phyloP scores from a whole-genome alignment of 176 grass and related monocot genomes.

The Aegilops tauschii region DNA sequence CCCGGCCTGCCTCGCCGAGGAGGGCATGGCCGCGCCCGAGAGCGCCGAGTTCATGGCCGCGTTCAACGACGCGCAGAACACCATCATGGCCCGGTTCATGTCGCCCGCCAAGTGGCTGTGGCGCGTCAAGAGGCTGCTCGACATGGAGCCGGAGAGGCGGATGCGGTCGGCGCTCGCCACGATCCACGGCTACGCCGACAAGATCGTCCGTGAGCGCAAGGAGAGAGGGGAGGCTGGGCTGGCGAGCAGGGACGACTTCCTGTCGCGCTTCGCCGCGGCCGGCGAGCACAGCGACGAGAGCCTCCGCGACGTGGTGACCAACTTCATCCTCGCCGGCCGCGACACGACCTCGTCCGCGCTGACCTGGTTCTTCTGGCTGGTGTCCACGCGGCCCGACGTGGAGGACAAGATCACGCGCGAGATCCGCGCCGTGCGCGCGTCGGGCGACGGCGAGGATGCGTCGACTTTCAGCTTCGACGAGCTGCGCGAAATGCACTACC shows the following conservation, averaged over 20 bases:
- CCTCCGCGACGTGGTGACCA: conserved; percentile 62
- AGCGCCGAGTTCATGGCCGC: conserved; percentile 43
- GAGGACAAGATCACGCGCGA: conserved; percentile 52
- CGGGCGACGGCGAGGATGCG: neutral
- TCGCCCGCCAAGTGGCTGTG: conserved; percentile 13
- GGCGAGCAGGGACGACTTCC: conserved; percentile 36
- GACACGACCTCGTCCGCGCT: conserved; percentile 75
- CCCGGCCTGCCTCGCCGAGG: conserved; percentile 43
- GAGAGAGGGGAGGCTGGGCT: neutral
- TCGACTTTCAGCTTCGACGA: conserved; percentile 46
- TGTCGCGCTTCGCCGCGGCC: conserved; percentile 52
- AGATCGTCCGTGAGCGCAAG: conserved; percentile 35
- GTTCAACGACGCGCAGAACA: conserved; percentile 56
- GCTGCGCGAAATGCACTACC: conserved; percentile 56
- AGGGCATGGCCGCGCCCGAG: neutral
- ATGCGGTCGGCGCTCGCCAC: conserved; percentile 25
- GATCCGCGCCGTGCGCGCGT: conserved; percentile 23
- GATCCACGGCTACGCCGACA: conserved; percentile 37
- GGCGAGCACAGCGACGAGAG: conserved; percentile 38
- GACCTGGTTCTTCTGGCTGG: conserved; percentile 80
- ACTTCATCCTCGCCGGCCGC: conserved; percentile 62
- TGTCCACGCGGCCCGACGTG: conserved; percentile 41
- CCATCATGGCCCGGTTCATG: conserved; percentile 42
- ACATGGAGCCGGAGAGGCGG: conserved; percentile 35
- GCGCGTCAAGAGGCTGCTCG: conserved; percentile 44